Base-by-base conservation (phyloP, 2,329 filamentous ascomycete genomes). In the Sordariomycetes sp. region DNA sequence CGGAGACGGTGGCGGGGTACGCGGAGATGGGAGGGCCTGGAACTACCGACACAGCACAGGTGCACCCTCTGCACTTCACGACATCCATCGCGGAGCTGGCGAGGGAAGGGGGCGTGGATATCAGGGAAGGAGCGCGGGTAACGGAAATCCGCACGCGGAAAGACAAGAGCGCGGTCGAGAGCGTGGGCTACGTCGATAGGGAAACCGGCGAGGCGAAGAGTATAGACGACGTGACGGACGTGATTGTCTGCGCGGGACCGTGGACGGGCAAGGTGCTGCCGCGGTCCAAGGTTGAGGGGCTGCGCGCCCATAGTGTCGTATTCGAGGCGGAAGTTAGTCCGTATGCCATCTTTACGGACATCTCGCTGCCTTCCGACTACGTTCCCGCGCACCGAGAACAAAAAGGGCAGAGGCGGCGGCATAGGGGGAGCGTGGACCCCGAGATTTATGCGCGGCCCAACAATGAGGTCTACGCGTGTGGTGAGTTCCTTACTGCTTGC, bases 401-500 rank as follows among this genome's bases (percentile, higher is more conserved):
- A 63, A 68, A 71, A 66, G 78, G 74, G 60, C 76, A 80, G 67
- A 76, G 74, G 73, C 74, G 78, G 66, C 73, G 72, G 65, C 81
- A 80, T 71, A 77, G 78, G 60, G 79, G 84, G 32, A 80, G 80
- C 20, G 90, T 90, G 14, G 86, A 90, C 28, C 94, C 94, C 0
- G 94, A 99, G 71, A 94, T 97, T 61, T 99, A 99, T 69, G 89
- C 94, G 0, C 81, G 94, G 3, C 92, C 92, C 0, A 88, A 90
- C 68, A 82, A 88, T 58, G 92, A 96, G 69, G 87, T 96, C 12
- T 99, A 99, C 70, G 92, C 90, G 0, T 99, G 94, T 68, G 94
- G 91, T 80, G 65, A 58, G 74, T 11, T 24, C 6, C 46, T 56
- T 46, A 6, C 5, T 7, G 46, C 22, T 3, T n/a, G 24, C 32